A percentile compares a stretch with the other conserved stretches of the same genome.
phyloP scores from a whole-genome alignment of 139 green algal genomes.

The Ettlia oleoabundans region DNA sequence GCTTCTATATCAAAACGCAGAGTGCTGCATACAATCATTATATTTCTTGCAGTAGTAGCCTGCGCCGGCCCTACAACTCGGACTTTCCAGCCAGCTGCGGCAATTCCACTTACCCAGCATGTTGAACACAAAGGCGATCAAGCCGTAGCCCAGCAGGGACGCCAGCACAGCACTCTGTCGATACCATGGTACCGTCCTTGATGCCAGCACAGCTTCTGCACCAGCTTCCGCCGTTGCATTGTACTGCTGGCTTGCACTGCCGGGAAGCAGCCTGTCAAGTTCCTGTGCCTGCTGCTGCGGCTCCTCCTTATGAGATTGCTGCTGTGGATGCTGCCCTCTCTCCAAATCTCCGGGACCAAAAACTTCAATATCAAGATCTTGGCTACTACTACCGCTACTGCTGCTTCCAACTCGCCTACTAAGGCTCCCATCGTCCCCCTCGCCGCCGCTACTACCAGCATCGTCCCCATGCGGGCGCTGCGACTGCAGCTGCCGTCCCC shows the following conservation, averaged over 20 bases:
- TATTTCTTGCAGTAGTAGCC: too few relatives aligned
- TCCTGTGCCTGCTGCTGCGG: not conserved
- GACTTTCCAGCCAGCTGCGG: too few relatives aligned
- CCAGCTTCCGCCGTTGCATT: not conserved
- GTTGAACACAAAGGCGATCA: slow-evolving; percentile 63
- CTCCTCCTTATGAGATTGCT: not conserved
- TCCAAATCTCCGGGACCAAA: not conserved
- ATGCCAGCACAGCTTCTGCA: not conserved
- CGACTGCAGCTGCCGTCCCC: too few relatives aligned
- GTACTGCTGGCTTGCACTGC: not conserved
- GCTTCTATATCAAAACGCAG: too few relatives aligned
- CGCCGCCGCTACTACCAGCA: not conserved
- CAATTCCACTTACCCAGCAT: slow-evolving; percentile 56
- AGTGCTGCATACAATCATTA: too few relatives aligned
- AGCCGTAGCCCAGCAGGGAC: slow-evolving; percentile 60
- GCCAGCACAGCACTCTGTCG: slow-evolving; percentile 45
- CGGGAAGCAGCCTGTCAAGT: not conserved
- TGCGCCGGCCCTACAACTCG: too few relatives aligned
- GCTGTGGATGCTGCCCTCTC: not conserved
- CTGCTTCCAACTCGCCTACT: not conserved
- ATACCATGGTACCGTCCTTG: slow-evolving; percentile 46
- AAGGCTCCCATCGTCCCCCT: not conserved
- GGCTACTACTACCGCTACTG: not conserved
- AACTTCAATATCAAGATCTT: not conserved
- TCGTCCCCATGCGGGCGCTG: too few relatives aligned